Percentiles rank a stretch among this genome's conserved stretches.
Evolutionary conservation across 176 grass and related monocot species (phyloP).

Genomic region (Puccinellia tenuiflora): DNA sequence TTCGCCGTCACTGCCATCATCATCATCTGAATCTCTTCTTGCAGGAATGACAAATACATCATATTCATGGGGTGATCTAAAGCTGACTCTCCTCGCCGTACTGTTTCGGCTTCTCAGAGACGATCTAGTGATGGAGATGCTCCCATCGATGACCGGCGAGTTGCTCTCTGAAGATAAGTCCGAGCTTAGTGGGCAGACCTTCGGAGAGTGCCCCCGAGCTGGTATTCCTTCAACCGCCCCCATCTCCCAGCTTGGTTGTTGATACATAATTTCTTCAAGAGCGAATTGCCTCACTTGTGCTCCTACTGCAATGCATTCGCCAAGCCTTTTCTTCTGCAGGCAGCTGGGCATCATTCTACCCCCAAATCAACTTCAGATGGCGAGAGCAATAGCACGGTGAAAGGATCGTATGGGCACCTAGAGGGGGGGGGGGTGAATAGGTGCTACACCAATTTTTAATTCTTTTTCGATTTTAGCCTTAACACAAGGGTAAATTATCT

Average conservation of each 20-base stretch:
- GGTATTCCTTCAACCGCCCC: not conserved
- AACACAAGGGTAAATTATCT: too few relatives aligned
- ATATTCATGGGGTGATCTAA: conserved; percentile 36
- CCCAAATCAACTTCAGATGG: conserved; percentile 10
- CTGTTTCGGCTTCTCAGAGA: not conserved
- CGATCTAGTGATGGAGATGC: conserved; percentile 18
- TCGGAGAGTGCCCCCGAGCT: conserved; percentile 18
- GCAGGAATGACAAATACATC: conserved; percentile 38
- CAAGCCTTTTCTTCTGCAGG: not conserved
- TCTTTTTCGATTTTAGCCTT: too few relatives aligned
- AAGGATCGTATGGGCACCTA: too few relatives aligned
- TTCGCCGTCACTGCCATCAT: conserved; percentile 1
- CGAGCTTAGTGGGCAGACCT: conserved; percentile 30
- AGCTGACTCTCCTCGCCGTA: conserved; percentile 3
- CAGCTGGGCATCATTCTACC: conserved; percentile 20
- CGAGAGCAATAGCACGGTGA: conserved; percentile 4
- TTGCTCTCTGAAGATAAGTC: not conserved
- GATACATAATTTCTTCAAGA: conserved; percentile 34
- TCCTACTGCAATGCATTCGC: not conserved
- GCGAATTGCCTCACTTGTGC: conserved; percentile 6
- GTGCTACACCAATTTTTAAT: too few relatives aligned
- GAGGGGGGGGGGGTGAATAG: too few relatives aligned
- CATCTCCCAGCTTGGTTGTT: conserved; percentile 7
- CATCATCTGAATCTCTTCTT: not conserved
- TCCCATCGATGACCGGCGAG: not conserved